phyloP scores from a whole-genome alignment of 106 monocot genomes.

The Dioscorea dumetorum region DNA sequence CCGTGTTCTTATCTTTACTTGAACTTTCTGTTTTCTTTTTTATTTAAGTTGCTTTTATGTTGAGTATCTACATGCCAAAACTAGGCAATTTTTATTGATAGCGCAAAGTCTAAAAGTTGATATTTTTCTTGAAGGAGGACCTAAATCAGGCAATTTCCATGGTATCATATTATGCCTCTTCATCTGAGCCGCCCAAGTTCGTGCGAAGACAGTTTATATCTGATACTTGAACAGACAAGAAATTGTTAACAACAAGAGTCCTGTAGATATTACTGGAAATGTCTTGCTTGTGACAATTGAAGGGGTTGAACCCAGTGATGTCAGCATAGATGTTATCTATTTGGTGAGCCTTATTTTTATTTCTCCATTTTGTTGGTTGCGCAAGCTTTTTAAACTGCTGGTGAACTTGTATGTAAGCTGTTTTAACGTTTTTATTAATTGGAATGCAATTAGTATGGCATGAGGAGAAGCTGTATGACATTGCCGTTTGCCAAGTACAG shows the following conservation, averaged over 20 bases:
- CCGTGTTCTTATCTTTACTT: too few species aligned
- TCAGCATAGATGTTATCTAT: slow-evolving; percentile 86
- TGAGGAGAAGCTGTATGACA: not conserved
- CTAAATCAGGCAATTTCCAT: slow-evolving; percentile 78
- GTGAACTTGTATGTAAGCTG: not conserved
- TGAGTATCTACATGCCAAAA: too few species aligned
- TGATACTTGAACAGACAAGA: slow-evolving; percentile 82
- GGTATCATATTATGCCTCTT: slow-evolving; percentile 78
- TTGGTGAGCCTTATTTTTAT: slow-evolving; percentile 34
- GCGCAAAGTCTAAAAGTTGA: too few species aligned
- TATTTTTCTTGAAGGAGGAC: slow-evolving; percentile 36
- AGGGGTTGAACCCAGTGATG: slow-evolving; percentile 74
- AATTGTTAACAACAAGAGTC: slow-evolving; percentile 70
- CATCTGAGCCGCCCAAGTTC: slow-evolving; percentile 76
- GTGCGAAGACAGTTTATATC: slow-evolving; percentile 83
- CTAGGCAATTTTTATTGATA: too few species aligned
- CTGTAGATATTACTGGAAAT: slow-evolving; percentile 64
- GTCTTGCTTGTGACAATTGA: slow-evolving; percentile 78
- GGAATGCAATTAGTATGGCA: not conserved
- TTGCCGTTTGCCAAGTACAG: not conserved
- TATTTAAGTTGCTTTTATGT: too few species aligned
- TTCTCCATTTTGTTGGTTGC: too few species aligned
- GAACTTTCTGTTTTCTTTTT: too few species aligned
- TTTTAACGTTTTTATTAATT: not conserved
- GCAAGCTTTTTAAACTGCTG: not conserved